Conservation (phyloP, 257 asterid genomes). For the Striga asiatica region DNA sequence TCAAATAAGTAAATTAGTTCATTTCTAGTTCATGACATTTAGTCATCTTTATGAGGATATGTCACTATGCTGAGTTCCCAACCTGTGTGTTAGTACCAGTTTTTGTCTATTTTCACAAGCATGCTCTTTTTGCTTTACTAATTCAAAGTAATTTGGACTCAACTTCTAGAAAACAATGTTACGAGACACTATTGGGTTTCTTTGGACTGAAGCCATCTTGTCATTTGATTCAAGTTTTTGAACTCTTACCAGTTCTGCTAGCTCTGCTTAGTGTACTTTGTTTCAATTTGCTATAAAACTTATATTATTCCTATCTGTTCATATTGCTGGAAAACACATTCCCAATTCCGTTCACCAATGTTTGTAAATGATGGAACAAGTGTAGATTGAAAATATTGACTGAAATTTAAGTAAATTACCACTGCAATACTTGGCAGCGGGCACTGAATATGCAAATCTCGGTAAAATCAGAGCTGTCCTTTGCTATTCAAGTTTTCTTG, state of each 20-base stretch:
- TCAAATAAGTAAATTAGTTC: not conserved
- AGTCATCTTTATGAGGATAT: not conserved
- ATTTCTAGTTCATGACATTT: not conserved
- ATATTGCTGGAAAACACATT: not conserved
- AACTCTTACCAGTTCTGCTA: not conserved
- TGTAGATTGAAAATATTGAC: not conserved
- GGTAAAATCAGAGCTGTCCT: too few species aligned
- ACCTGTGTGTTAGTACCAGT: not conserved
- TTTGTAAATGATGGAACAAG: not conserved
- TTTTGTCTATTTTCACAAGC: not conserved
- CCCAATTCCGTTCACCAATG: not conserved
- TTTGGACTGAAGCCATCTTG: not conserved
- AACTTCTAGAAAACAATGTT: not conserved
- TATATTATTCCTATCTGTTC: not conserved
- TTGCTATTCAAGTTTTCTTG: not conserved
- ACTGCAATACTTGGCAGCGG: not conserved
- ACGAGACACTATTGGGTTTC: too few species aligned
- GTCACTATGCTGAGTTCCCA: not conserved
- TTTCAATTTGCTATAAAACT: not conserved
- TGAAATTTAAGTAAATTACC: not conserved
- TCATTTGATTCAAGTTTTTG: not conserved
- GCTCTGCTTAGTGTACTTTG: not conserved
- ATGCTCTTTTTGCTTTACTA: not conserved
- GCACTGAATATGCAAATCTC: not conserved
- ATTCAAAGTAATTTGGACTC: not conserved